A percentile compares a stretch with the other conserved stretches of the same genome.
phyloP scores from a whole-genome alignment of 2,329 filamentous ascomycete genomes.

The Penicillium oxalicum region DNA sequence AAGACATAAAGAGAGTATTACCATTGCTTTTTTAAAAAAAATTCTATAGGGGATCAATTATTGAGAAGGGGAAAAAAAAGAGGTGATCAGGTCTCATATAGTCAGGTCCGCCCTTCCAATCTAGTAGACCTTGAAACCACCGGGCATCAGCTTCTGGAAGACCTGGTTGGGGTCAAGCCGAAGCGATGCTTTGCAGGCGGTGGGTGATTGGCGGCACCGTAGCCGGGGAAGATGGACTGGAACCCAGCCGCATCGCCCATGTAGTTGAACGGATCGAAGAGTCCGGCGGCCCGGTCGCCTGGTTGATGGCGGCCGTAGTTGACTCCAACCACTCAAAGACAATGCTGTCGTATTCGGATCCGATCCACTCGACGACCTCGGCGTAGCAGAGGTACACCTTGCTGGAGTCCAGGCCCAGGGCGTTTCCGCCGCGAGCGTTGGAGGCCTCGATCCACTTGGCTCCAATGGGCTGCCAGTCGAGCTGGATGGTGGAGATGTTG shows the following conservation, averaged over 20 bases:
- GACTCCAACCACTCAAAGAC: conserved; percentile 31
- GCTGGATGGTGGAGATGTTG: conserved; percentile 39
- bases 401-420: conserved; percentile 24
- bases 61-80: too few species aligned
- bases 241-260: conserved; percentile 33
- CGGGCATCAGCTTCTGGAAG: conserved; percentile 35
- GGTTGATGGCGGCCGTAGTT: conserved; percentile 27
- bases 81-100: too few species aligned
- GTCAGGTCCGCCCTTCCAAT: too few species aligned
- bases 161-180: conserved; percentile 34
- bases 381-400: conserved; percentile 38
- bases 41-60: too few species aligned
- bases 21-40: too few species aligned
- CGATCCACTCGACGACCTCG: conserved; percentile 34
- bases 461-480: conserved; percentile 35
- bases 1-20: too few species aligned
- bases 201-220: conserved; percentile 30
- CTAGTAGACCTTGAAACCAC: conserved; percentile 36
- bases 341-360: conserved; percentile 20
- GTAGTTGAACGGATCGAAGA: conserved; percentile 31
- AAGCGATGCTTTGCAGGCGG: conserved; percentile 25
- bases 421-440: conserved; percentile 21
- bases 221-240: conserved; percentile 32
- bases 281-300: conserved; percentile 20
- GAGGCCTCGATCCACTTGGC: conserved; percentile 33